Conservation (phyloP, 148 eudicot genomes). For the Rhododendron griersonianum region DNA sequence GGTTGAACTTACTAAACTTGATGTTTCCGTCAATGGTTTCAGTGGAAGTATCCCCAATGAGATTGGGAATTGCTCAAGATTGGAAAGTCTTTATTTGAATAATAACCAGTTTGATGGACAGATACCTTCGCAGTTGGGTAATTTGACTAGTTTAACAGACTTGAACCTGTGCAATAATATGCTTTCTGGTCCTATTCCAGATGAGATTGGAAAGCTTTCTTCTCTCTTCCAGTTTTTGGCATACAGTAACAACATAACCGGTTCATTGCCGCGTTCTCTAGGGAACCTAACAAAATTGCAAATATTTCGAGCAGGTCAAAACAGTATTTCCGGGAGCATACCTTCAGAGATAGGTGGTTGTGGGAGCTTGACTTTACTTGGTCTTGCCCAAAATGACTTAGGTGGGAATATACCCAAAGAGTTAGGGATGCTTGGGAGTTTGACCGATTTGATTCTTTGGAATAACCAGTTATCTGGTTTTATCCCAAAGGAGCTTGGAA, state of each 20-base stretch:
- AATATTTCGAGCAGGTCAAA: slow-evolving; percentile 80
- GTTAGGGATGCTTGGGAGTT: slow-evolving; percentile 54
- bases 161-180: slow-evolving; percentile 85
- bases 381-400: slow-evolving; percentile 78
- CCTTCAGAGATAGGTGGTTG: slow-evolving; percentile 77
- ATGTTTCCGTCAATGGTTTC: slow-evolving; percentile 56
- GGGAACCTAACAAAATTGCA: slow-evolving; percentile 59
- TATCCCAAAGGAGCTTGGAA: slow-evolving; percentile 74
- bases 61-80: slow-evolving; percentile 54
- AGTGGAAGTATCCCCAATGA: slow-evolving; percentile 57
- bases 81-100: slow-evolving; percentile 51
- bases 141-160: slow-evolving; percentile 40
- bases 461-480: slow-evolving; percentile 65
- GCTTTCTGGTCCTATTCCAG: slow-evolving; percentile 69
- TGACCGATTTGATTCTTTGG: slow-evolving; percentile 74
- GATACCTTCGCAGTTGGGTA: slow-evolving; percentile 70
- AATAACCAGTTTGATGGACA: slow-evolving; percentile 59
- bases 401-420: slow-evolving; percentile 72
- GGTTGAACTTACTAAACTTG: slow-evolving; percentile 35
- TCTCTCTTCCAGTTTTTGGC: slow-evolving; percentile 62
- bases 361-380: slow-evolving; percentile 51
- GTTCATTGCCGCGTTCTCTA: slow-evolving; percentile 66
- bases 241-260: slow-evolving; percentile 63
- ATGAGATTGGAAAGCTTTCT: slow-evolving; percentile 71
- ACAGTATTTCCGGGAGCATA: slow-evolving; percentile 62